These are phyloP conservation scores for Polyplosphaeria fusca DNA, from an alignment of 495 filamentous ascomycete species.

Conservation along the genomic window DNA sequence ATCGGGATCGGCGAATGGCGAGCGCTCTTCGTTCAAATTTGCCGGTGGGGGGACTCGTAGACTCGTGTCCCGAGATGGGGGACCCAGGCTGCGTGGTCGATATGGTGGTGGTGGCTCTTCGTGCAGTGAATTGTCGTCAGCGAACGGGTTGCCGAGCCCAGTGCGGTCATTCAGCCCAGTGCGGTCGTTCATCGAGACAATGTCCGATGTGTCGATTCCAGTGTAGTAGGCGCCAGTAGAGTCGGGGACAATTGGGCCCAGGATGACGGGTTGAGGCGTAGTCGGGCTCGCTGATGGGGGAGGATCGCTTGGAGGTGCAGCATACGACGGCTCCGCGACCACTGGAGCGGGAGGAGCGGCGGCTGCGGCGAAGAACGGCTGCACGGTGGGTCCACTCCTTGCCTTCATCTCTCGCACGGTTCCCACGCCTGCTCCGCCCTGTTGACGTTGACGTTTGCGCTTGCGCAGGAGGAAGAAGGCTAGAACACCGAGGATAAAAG, in stretches of 20 bases:
- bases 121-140: slow-evolving; percentile 10
- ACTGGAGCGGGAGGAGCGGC: not conserved
- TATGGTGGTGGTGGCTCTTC: slow-evolving; percentile 34
- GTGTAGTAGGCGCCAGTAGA: slow-evolving; percentile 29
- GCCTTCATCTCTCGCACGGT: slow-evolving; percentile 18
- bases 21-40: slow-evolving; percentile 14
- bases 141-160: slow-evolving; percentile 30
- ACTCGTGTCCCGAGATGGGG: slow-evolving; percentile 24
- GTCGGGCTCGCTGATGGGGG: slow-evolving; percentile 2
- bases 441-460: slow-evolving; percentile 19
- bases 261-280: slow-evolving; percentile 24
- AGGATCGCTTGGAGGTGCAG: slow-evolving; percentile 3
- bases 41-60: slow-evolving; percentile 18
- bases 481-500: slow-evolving; percentile 14
- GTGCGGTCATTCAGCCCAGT: slow-evolving; percentile 8
- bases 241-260: slow-evolving; percentile 20
- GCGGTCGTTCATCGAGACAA: slow-evolving; percentile 19
- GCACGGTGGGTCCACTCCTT: not conserved
- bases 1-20: slow-evolving; percentile 30
- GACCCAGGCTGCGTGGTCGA: slow-evolving; percentile 23
- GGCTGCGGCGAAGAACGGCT: not conserved
- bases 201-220: slow-evolving; percentile 33
- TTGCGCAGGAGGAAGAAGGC: slow-evolving; percentile 29
- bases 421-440: not conserved
- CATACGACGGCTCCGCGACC: slow-evolving; percentile 2